Evolutionary conservation across 2,329 filamentous ascomycete species (phyloP).

Genomic region (Emydomyces testavorans): DNA sequence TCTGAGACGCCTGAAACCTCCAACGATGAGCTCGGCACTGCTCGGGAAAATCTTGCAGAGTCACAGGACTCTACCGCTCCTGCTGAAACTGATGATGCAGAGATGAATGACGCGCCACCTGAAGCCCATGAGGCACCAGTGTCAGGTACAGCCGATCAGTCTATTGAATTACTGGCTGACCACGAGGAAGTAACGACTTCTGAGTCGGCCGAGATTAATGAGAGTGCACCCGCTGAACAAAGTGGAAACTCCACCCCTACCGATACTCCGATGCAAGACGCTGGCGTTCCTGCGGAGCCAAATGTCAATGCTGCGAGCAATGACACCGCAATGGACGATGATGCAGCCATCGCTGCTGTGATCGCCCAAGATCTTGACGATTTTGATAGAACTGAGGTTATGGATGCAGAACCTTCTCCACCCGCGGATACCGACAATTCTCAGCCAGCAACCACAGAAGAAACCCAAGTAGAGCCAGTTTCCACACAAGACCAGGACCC

Average conservation of each 20-base stretch:
- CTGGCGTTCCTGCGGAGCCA: not conserved
- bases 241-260: not conserved
- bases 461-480: not conserved
- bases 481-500: constrained; percentile 8
- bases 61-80: constrained; percentile 9
- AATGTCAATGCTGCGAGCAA: constrained; percentile 1
- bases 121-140: not conserved
- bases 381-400: constrained; percentile 14
- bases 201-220: not conserved
- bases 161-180: not conserved
- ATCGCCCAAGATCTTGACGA: constrained; percentile 24
- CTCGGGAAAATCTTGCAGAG: not conserved
- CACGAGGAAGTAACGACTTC: not conserved
- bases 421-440: not conserved
- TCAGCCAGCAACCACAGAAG: not conserved
- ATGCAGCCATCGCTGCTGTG: constrained; percentile 23
- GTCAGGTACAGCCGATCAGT: not conserved
- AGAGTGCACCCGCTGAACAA: not conserved
- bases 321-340: constrained; percentile 17
- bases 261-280: constrained; percentile 8
- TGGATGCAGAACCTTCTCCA: constrained; percentile 11
- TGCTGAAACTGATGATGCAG: constrained; percentile 14
- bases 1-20: not conserved
- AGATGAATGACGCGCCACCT: constrained; percentile 13
- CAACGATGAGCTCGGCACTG: not conserved